Evolutionary conservation across 352 stramenopile genomes (phyloP).

Genomic region (Phytophthora multivora): DNA sequence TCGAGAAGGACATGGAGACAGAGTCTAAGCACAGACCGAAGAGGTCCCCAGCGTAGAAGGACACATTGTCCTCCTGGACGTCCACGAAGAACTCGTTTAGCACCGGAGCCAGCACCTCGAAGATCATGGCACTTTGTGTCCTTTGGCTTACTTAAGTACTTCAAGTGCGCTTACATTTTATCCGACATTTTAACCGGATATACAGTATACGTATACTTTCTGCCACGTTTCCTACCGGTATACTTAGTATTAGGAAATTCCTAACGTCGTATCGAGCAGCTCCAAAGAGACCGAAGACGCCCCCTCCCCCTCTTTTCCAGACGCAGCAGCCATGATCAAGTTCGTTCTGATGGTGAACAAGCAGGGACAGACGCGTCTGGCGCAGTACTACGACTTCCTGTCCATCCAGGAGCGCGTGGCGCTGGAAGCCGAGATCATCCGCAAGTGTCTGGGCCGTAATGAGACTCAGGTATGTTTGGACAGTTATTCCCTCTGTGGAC

Average conservation of each 20-base stretch:
- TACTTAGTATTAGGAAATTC: neutral
- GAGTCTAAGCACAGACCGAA: conserved; percentile 46
- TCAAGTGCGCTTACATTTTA: conserved; percentile 3
- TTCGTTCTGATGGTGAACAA: conserved; percentile 99
- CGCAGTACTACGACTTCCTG: conserved; percentile 99
- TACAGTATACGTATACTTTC: neutral
- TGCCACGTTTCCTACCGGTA: conserved; percentile 9
- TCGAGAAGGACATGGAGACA: neutral
- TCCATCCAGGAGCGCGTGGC: conserved; percentile 98
- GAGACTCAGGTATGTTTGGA: conserved; percentile 88
- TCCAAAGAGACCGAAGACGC: conserved; percentile 1
- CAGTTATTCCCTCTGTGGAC: neutral
- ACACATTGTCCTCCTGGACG: conserved; percentile 57
- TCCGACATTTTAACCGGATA: neutral
- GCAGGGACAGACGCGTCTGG: conserved; percentile 99
- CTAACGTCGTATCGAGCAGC: conserved; percentile 18
- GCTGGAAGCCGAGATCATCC: conserved; percentile 99
- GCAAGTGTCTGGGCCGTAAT: conserved; percentile 98
- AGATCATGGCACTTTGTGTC: conserved; percentile 45
- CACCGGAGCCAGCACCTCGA: conserved; percentile 54
- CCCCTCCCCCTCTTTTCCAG: neutral
- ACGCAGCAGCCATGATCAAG: conserved; percentile 87
- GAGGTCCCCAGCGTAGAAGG: conserved; percentile 73
- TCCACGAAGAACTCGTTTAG: conserved; percentile 73
- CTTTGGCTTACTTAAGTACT: conserved; percentile 21